Evolutionary conservation across 805 yeast species (phyloP).

Genomic region (Sugiyamaella boreocaroliniensis): DNA sequence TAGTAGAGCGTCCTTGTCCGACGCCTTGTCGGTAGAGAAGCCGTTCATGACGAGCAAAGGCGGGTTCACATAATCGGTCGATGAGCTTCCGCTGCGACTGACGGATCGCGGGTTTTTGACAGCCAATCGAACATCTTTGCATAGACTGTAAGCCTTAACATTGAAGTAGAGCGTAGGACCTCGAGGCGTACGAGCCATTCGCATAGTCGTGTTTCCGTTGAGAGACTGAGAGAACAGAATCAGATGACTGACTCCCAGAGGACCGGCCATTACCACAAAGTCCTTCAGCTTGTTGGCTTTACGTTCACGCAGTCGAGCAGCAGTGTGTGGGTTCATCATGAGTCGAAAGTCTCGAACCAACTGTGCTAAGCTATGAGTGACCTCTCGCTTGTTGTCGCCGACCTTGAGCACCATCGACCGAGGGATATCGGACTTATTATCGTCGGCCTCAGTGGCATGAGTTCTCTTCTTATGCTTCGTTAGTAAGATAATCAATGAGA

Average conservation of each 20-base stretch:
- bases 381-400: conserved; percentile 55
- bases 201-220: conserved; percentile 70
- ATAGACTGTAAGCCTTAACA: conserved; percentile 67
- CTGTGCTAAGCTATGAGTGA: conserved; percentile 76
- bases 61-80: conserved; percentile 60
- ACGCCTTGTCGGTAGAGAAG: conserved; percentile 59
- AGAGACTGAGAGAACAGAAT: conserved; percentile 80
- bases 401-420: conserved; percentile 89
- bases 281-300: conserved; percentile 83
- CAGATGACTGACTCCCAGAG: conserved; percentile 84
- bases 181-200: conserved; percentile 81
- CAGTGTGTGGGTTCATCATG: conserved; percentile 96
- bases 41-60: conserved; percentile 92
- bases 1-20: conserved; percentile 60
- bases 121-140: conserved; percentile 67
- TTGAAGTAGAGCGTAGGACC: conserved; percentile 91
- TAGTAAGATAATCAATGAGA: neutral
- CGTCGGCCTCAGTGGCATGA: conserved; percentile 59
- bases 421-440: conserved; percentile 68
- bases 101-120: conserved; percentile 75
- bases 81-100: conserved; percentile 44
- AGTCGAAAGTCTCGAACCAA: conserved; percentile 80
- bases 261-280: conserved; percentile 98
- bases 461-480: conserved; percentile 75
- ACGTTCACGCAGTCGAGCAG: conserved; percentile 78